Base-by-base conservation (phyloP, 139 green algal genomes). In the Chlamydomonas eustigma region DNA sequence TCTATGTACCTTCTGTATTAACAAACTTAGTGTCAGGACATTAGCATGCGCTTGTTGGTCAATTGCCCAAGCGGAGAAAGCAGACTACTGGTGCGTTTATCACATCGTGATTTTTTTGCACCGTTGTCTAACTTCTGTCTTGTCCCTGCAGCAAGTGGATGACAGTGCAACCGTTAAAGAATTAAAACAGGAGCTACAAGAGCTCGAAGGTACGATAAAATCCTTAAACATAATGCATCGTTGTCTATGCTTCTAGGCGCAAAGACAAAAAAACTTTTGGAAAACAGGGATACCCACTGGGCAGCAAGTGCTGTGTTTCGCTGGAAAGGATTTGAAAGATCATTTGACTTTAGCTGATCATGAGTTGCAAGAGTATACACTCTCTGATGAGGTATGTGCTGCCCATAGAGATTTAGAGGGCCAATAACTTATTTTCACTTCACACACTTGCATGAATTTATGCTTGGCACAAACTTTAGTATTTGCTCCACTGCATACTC, bases 281-380 rank as follows among this genome's bases (percentile, higher is more conserved):
- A n/a, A n/a, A n/a, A n/a, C 81, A 86, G 81, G 81, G n/a, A 86
- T 86, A 36, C 68, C 68, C 28, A 52, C 80, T 12, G 68, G 78
- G 66, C 81, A 86, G 39, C 81, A 86, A 37, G 81, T 86, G 31
- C 81, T 86, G 34, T 86, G 81, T 74, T 86, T 76, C n/a, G 76
- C 76, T 25, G 81, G 81, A 4, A 78, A 83, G 65, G 73, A 83
- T 52, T 37, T 86, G 4, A 82, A 86, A 50, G 81, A 86, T 50
- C 81, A 86, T 34, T 34, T 86, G 6, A 80, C 73, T 3, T 66
- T 86, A 28, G 67, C 50, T 3, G 81, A 86, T 36, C 81, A 86
- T 50, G 74, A 81, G 34, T 35, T 86, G 2, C 71, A 86, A 2
- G 73, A 80, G 36, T 86, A 83, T 69, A 86, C 81, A 1, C 68